Evolutionary conservation across 805 yeast species (phyloP), one percentile per base, ranked within the genome.

Genomic region (Grigorovia yakushimaensis): DNA sequence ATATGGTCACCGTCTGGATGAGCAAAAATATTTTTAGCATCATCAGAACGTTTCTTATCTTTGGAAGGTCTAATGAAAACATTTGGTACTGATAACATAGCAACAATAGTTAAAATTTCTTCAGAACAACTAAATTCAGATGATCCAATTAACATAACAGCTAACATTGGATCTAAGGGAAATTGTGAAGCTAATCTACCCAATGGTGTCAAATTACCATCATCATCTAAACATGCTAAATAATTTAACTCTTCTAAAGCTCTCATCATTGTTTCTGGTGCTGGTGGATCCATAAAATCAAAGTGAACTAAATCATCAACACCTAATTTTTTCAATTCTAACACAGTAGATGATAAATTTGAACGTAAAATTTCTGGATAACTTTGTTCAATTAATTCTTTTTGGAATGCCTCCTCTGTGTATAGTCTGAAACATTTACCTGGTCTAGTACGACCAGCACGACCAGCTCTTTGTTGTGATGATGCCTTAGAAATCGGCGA

Each of bases 231-330:
- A 70, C 97, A 93, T 20, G 84, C 82, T 51, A 91, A 72, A 62
- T 88, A 93, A 62, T 93, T 89, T 59, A 91, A 74, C 66, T 91
- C 98, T 66, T 91, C 98, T 52, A 91, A 72, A 0, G 98, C 98
- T 64, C 98, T 77, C 98, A 93, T 93, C 98, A 91, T 93, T 6
- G 98, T 93, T 67, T 91, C 98, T 9, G 98, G 98, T 2, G 98
- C 98, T 13, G 98, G 98, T 7, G 98, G 98, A 62, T 91, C 98
- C 95, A 91, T 91, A 63, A 93, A 91, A 65, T 93, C 98, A 62
- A 91, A 91, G 68, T 91, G 98, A 38, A 93, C 98, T 60, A 91
- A 77, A 69, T 91, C 98, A 62, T 93, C 95, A 53, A 91, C 77
- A 13, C 98, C 98, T 53, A 93, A 76, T 67, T 93, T 93, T 65